These are phyloP conservation scores for Periconia sp. DNA, from an alignment of 2,329 filamentous ascomycete genomes.

Conservation along the genomic window DNA sequence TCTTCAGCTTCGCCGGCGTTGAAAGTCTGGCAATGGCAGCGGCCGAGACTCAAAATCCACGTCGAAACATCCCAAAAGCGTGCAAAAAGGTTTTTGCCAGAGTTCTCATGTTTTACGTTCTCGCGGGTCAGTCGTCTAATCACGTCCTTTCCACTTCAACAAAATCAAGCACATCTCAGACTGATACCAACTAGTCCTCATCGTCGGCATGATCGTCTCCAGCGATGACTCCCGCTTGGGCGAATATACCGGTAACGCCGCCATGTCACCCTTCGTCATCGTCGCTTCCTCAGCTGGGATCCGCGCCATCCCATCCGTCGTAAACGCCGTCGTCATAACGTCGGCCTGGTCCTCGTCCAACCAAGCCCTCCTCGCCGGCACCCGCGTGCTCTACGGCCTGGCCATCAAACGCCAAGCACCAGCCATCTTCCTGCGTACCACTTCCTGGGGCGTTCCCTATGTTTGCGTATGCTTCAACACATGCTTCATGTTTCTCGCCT, in stretches of 20 bases:
- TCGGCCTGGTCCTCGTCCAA: conserved; percentile 71
- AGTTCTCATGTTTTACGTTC: conserved; percentile 56
- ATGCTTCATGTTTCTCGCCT: conserved; percentile 49
- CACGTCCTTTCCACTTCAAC: conserved; percentile 49
- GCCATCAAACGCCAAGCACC: conserved; percentile 55
- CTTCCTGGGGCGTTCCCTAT: conserved; percentile 44
- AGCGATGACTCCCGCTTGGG: conserved; percentile 53
- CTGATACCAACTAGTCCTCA: conserved; percentile 38
- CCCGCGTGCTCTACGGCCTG: conserved; percentile 51
- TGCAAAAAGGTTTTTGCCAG: conserved; percentile 56
- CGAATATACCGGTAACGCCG: conserved; percentile 42
- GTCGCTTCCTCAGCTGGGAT: neutral
- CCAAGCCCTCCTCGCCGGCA: conserved; percentile 58
- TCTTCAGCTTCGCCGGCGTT: conserved; percentile 30
- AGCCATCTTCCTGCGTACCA: conserved; percentile 49
- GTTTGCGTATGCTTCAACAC: conserved; percentile 36
- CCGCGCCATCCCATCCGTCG: conserved; percentile 64
- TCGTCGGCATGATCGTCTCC: conserved; percentile 60
- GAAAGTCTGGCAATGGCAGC: conserved; percentile 32
- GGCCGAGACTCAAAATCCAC: conserved; percentile 33
- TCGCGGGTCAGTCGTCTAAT: conserved; percentile 42
- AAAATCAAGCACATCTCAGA: neutral
- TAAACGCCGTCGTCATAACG: conserved; percentile 75
- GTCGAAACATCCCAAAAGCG: conserved; percentile 52
- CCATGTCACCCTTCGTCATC: conserved; percentile 5